Conservation (phyloP, 306 rosid genomes). For the Acmispon strigosus region DNA sequence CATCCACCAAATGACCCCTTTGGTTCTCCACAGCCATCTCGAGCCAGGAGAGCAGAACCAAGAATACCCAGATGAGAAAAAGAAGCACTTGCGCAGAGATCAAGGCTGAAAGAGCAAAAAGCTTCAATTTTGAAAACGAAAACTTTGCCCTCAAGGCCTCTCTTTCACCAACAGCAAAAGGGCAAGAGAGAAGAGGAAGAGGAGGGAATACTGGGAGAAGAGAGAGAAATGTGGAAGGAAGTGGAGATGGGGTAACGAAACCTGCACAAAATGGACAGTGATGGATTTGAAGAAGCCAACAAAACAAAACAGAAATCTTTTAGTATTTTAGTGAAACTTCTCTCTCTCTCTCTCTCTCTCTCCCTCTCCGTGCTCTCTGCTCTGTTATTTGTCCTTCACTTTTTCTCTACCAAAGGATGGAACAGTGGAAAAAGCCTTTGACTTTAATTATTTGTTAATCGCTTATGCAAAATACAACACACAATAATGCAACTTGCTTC, state of each 20-base stretch:
- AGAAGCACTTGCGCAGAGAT: constrained; percentile 1
- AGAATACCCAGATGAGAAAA: constrained; percentile 25
- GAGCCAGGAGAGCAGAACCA: background rate
- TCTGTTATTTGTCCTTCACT: constrained; percentile 37
- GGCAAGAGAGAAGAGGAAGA: background rate
- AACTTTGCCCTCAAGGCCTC: constrained; percentile 14
- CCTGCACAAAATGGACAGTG: constrained; percentile 45
- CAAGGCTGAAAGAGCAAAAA: constrained; percentile 15
- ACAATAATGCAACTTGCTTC: constrained; percentile 25
- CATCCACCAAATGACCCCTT: constrained; percentile 23
- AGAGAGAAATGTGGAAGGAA: constrained; percentile 15
- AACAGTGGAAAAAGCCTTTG: constrained; percentile 31
- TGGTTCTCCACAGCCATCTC: constrained; percentile 59
- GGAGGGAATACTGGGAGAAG: background rate
- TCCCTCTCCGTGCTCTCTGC: constrained; percentile 18
- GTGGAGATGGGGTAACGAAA: constrained; percentile 21
- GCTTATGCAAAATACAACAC: constrained; percentile 16
- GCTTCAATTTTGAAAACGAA: constrained; percentile 26
- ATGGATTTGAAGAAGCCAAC: constrained; percentile 51
- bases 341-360: background rate
- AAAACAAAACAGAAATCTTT: constrained; percentile 41
- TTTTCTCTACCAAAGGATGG: constrained; percentile 36
- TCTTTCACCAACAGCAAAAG: constrained; percentile 3
- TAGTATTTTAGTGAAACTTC: constrained; percentile 33
- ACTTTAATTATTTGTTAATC: constrained; percentile 22